Conservation (phyloP, 2,329 filamentous ascomycete species). For the Sporothrix curviconia region DNA sequence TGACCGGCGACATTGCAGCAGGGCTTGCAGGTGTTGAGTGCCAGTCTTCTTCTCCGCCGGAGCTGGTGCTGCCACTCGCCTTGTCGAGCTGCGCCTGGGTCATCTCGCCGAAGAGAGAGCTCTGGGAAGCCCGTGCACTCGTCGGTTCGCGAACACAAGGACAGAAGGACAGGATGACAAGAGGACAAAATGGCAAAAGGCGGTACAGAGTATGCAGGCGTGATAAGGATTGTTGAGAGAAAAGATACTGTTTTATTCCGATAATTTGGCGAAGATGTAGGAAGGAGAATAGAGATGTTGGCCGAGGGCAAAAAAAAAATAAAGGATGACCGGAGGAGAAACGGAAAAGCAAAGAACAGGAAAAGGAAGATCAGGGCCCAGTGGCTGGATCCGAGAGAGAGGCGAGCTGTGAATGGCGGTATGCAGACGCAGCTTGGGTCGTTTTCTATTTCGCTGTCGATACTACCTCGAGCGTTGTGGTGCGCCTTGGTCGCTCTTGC, state of each 20-base stretch:
- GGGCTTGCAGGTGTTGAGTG: conserved; percentile 9
- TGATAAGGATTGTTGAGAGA: too few relatives aligned
- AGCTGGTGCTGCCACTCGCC: conserved; percentile 1
- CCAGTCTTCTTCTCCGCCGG: conserved; percentile 10
- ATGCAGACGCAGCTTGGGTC: neutral
- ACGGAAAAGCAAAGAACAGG: neutral
- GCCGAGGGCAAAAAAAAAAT: too few relatives aligned
- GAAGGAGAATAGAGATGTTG: too few relatives aligned
- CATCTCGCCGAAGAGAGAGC: neutral
- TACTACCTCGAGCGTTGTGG: neutral
- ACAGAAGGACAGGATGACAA: neutral
- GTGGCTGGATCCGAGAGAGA: neutral
- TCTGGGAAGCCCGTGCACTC: neutral
- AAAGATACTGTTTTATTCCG: too few relatives aligned
- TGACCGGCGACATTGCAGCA: neutral
- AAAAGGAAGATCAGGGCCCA: neutral
- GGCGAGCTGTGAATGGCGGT: conserved; percentile 6
- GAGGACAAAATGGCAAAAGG: neutral
- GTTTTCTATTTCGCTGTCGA: neutral
- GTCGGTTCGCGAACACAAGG: neutral
- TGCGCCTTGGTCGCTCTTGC: neutral
- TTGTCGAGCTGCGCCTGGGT: neutral
- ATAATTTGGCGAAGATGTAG: neutral
- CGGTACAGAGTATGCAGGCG: too few relatives aligned
- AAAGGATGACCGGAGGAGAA: too few relatives aligned